These are phyloP conservation scores for Aspergillus novoparasiticus DNA, from an alignment of 2,329 filamentous ascomycete species.

Conservation along the genomic window DNA sequence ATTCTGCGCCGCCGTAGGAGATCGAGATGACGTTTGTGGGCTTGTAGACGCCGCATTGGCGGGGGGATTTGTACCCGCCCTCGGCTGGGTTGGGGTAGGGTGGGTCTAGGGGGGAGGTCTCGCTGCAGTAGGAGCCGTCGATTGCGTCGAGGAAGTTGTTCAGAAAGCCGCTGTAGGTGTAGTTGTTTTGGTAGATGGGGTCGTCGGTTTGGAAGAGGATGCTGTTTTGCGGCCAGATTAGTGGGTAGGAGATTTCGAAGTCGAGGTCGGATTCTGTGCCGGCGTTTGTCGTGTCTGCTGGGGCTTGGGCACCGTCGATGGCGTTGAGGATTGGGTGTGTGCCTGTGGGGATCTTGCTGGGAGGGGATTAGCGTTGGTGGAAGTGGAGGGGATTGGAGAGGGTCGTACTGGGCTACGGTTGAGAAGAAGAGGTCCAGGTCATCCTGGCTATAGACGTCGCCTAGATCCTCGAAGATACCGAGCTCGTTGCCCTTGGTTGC, in stretches of 20 bases:
- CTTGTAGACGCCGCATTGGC: conserved; percentile 49
- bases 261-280: conserved; percentile 49
- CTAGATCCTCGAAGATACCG: conserved; percentile 49
- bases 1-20: conserved; percentile 39
- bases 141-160: conserved; percentile 54
- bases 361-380: conserved; percentile 15
- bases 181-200: conserved; percentile 41
- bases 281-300: conserved; percentile 29
- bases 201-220: conserved; percentile 53
- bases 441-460: conserved; percentile 50
- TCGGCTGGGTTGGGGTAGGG: conserved; percentile 43
- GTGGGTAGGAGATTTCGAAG: conserved; percentile 49
- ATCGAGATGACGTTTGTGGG: conserved; percentile 39
- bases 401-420: conserved; percentile 32
- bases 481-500: conserved; percentile 47
- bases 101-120: conserved; percentile 45
- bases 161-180: conserved; percentile 43
- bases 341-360: conserved; percentile 38
- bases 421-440: conserved; percentile 49
- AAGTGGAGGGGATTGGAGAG: neutral
- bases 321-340: conserved; percentile 43
- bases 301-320: conserved; percentile 44
- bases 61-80: conserved; percentile 45
- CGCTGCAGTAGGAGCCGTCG: conserved; percentile 53
- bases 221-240: conserved; percentile 53